Evolutionary conservation across 805 yeast genomes (phyloP).

Genomic region (Kluyveromyces aestuarii): DNA sequence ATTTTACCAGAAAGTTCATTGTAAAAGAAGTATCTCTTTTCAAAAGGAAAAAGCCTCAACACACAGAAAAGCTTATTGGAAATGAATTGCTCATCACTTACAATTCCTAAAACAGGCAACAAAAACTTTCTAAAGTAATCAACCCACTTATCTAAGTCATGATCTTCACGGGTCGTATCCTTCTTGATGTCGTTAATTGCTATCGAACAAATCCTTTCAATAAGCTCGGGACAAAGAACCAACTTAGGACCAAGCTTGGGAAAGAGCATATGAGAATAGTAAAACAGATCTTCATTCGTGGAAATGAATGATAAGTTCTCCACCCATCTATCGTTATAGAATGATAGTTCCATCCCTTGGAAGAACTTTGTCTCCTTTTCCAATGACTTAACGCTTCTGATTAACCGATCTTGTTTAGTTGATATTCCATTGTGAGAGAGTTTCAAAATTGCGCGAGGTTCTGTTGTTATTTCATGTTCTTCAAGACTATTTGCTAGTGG

Average conservation of each 20-base stretch:
- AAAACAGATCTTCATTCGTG: slow-evolving; percentile 36
- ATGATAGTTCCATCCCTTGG: slow-evolving; percentile 12
- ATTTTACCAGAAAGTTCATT: slow-evolving; percentile 62
- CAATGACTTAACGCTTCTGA: background rate
- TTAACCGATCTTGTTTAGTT: background rate
- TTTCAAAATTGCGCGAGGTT: background rate
- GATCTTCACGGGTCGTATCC: slow-evolving; percentile 7
- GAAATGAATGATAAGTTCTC: slow-evolving; percentile 31
- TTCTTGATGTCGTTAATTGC: slow-evolving; percentile 33
- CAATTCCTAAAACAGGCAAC: slow-evolving; percentile 49
- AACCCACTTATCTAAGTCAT: slow-evolving; percentile 37
- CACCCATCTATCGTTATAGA: slow-evolving; percentile 46
- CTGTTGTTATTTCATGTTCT: background rate
- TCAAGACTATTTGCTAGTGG: slow-evolving; percentile 34
- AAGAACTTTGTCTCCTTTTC: background rate
- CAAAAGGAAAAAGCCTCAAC: slow-evolving; percentile 45
- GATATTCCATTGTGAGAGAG: slow-evolving; percentile 1
- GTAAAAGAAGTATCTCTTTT: slow-evolving; percentile 64
- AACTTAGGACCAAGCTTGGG: slow-evolving; percentile 48
- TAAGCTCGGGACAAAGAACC: slow-evolving; percentile 37
- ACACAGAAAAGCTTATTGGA: slow-evolving; percentile 52
- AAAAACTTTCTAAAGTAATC: slow-evolving; percentile 55
- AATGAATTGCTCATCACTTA: slow-evolving; percentile 48
- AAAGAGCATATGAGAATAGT: slow-evolving; percentile 40
- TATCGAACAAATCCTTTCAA: slow-evolving; percentile 56